Base-by-base conservation (phyloP, 1,284 basidiomycete species). In the Polyporus tsugae region DNA sequence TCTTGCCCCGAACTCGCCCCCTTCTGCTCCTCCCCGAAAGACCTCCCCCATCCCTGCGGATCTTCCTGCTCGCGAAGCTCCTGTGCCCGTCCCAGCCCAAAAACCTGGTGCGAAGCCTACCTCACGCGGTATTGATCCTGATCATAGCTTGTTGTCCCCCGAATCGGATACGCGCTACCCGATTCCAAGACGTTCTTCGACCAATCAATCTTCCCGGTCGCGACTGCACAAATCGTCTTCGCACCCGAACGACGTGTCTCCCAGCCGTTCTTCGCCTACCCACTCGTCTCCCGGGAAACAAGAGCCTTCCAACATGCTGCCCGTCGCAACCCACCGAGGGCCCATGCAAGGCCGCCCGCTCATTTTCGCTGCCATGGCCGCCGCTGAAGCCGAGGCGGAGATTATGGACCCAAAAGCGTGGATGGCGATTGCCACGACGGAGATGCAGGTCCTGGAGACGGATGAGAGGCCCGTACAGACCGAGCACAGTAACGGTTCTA, bases 351-450 rank as follows among this genome's bases (percentile, higher is more conserved):
- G 78, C 35, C 72, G 75, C 13, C 77, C 79, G 38, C 74, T 75
- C 60, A 80, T 78, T 62, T 78, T 80, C 69, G 76, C 77, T 4
- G 74, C 77, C 39, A 76, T 76, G 76, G 69, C 72, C 5, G 68
- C 71, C 13, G 67, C 74, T 42, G 75, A 75, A 52, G 62, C 70
- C 25, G 74, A 76, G 46, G 71, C 71, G n/a, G 72, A 73, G 64
- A 66, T 73, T 42, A 60, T 67, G 29, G 66, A 71, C 25, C 72
- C 72, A 38, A 67, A 38, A 25, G 70, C 70, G 25, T 73, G 72
- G 72, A 73, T 73, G 72, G 69, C 72, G 13, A 53, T 73, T 58
- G 64, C 65, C 11, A 73, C 72, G 13, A 39, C 64, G 38, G 72
- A 73, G 19, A 19, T 66, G 15, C 64, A 69, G 22, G 22, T 19